These are phyloP conservation scores for Tuber umbilicatum DNA, from an alignment of 495 filamentous ascomycete species.

Conservation along the genomic window DNA sequence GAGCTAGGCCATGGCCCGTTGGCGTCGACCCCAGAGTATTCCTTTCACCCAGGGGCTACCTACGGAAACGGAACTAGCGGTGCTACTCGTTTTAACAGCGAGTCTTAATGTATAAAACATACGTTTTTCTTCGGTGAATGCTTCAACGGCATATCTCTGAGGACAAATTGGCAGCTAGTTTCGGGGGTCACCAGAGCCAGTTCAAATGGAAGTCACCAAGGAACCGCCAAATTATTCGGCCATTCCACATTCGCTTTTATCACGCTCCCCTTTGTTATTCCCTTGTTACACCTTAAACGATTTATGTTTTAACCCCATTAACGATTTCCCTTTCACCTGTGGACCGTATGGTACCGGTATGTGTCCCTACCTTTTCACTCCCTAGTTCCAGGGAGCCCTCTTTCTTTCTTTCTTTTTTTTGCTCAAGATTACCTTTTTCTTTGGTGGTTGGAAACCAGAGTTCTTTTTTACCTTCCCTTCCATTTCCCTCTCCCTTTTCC, in stretches of 20 bases:
- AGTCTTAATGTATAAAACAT: neutral
- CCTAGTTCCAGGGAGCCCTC: neutral
- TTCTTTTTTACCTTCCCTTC: neutral
- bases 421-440: neutral
- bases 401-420: neutral
- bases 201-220: neutral
- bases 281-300: neutral
- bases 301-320: neutral
- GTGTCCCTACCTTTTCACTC: neutral
- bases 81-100: neutral
- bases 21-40: neutral
- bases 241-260: neutral
- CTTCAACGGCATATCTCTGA: neutral
- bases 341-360: neutral
- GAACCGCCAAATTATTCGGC: neutral
- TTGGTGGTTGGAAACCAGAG: neutral
- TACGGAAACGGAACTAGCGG: neutral
- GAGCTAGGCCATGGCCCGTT: neutral
- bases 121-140: neutral
- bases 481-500: neutral
- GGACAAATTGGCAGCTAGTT: neutral
- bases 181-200: neutral
- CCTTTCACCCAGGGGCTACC: neutral
- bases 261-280: neutral
- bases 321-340: neutral